Evolutionary conservation across 176 grass and related monocot genomes (phyloP), one percentile per base, ranked within the genome.

Genomic region (Oryza meyeriana): DNA sequence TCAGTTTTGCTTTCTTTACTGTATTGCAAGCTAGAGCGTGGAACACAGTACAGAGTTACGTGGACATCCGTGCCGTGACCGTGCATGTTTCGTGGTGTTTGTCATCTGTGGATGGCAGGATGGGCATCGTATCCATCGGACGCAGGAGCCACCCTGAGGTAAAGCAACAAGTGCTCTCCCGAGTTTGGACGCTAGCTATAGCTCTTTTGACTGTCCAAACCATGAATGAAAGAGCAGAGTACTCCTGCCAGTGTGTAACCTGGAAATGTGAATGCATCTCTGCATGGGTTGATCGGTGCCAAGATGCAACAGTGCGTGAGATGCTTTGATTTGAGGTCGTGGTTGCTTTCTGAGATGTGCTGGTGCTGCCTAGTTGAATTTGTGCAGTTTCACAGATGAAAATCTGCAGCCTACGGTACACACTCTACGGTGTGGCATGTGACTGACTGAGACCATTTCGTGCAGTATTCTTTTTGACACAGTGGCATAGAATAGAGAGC

Each of bases 181-280:
- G 55, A 5, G 55, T 59, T 25, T 59, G 55, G 55, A 59, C 55
- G 55, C n/a, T 59, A 59, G 55, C 55, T 59, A 61, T 45, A 59
- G 65, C 72, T 88, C 82, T 75, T 92, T 94, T 88, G 89, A 85
- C 82, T 78, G 91, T 40, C 12, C 83, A 85, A 69, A 64, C 28
- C 50, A 55, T 55, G 50, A 69, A 81, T 77, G 84, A 81, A 87
- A 64, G 77, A n/a, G 50, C 64, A 74, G 24, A 81, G 47, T 81
- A 12, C 70, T 52, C 25, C 40, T 71, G 65, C 27, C 72, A 72
- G 83, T 72, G 78, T 61, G 36, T 26, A 59, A 10, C 39, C 79
- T 32, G 72, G 58, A 74, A 84, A 79, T 28, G 14, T 61, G 29
- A 10, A 24, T n/a, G 47, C 47, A 50, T 50, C 47, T 50, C n/a